These are phyloP conservation scores for Gelatoporia subvermispora DNA, from an alignment of 768 basidiomycete species.

Conservation along the genomic window DNA sequence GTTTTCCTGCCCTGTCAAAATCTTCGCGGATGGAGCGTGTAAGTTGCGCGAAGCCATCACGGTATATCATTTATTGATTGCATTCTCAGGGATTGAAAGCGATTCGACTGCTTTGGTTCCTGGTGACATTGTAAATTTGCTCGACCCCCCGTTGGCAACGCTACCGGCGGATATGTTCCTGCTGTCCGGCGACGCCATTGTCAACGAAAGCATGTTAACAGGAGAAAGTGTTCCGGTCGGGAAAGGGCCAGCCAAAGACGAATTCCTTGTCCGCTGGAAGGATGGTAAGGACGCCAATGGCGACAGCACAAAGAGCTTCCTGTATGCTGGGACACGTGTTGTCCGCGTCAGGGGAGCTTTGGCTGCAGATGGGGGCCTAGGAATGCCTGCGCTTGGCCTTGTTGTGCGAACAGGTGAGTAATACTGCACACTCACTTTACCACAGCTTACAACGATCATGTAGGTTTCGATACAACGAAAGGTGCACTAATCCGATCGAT, in stretches of 20 bases:
- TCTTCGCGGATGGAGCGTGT: constrained; percentile 72
- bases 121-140: constrained; percentile 90
- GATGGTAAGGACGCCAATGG: constrained; percentile 51
- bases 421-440: neutral
- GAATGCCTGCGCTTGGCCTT: constrained; percentile 67
- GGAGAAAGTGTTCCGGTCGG: constrained; percentile 97
- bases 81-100: constrained; percentile 52
- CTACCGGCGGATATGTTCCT: constrained; percentile 91
- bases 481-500: constrained; percentile 94
- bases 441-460: constrained; percentile 1
- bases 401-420: constrained; percentile 79
- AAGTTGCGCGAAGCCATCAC: constrained; percentile 22
- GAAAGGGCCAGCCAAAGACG: constrained; percentile 81
- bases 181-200: constrained; percentile 93
- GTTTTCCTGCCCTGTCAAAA: constrained; percentile 73
- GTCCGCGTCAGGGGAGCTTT: constrained; percentile 74
- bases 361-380: constrained; percentile 45
- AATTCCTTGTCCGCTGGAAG: constrained; percentile 67
- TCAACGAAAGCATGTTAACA: constrained; percentile 99
- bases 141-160: constrained; percentile 61
- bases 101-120: constrained; percentile 82
- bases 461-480: constrained; percentile 95
- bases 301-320: constrained; percentile 75
- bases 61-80: neutral
- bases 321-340: constrained; percentile 88